Evolutionary conservation across 345 rosid species (phyloP), one percentile per base, ranked within the genome.

Genomic region (Ceriops zippeliana): DNA sequence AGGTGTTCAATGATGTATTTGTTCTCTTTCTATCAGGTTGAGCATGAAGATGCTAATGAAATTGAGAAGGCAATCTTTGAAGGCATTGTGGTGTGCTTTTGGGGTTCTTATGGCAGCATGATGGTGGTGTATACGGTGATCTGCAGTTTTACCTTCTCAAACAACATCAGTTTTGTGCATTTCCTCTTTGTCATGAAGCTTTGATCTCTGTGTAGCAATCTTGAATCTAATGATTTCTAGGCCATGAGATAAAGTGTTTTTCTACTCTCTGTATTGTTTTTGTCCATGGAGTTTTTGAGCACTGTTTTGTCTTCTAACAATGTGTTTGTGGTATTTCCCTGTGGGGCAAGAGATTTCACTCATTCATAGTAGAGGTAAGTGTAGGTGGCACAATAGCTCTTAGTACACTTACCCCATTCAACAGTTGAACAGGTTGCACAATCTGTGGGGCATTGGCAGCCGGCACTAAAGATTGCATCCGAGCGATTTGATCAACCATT

Each of bases 41-140:
- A 86, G 74, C 78, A 63, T 61, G 96, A 90, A 66, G 80, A 83
- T 73, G 81, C 65, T 30, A 80, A 58, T 57, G 85, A 77, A 67
- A 84, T 86, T 67, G 84, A 62, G 61, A 64, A 73, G 59, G 83
- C 75, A 11, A 62, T 51, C 57, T 67, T 75, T 20, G 46, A 38
- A 38, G 0, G 3, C 47, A 8, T 11, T 38, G 16, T 10, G 11
- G 16, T 2, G 10, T 38, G 47, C 47, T 11, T 38, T 1, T 38
- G 16, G 47, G 46, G 16, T 38, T 38, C 47, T 2, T 38, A 16
- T 38, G 47, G 15, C 16, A 9, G 47, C 47, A 38, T 2, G 16
- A 38, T 38, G 47, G 42, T 7, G 42, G 47, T 38, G 47, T 10
- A 38, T 38, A 38, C 0, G 15, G 16, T 38, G 16, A 38, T 16